Conservation (phyloP, 1,139 yeast species). For the Saccharomyces hybrid region DNA sequence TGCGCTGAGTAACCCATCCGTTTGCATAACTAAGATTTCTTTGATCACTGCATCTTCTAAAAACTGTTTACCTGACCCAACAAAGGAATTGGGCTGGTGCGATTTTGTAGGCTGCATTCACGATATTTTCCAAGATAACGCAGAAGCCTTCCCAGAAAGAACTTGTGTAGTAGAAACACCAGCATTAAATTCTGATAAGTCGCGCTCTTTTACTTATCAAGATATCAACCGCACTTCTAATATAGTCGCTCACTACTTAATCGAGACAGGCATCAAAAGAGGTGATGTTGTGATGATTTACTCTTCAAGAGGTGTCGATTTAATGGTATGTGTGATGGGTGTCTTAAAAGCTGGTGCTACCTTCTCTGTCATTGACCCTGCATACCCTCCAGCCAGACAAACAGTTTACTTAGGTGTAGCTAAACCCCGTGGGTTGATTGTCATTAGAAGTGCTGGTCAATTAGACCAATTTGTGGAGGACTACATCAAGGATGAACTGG, state of each 20-base stretch:
- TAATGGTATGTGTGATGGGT: slow-evolving; percentile 96
- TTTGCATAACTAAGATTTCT: slow-evolving; percentile 51
- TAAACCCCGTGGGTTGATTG: slow-evolving; percentile 82
- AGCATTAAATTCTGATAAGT: slow-evolving; percentile 44
- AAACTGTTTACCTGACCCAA: slow-evolving; percentile 75
- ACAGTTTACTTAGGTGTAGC: slow-evolving; percentile 89
- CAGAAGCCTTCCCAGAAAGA: slow-evolving; percentile 73
- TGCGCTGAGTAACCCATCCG: slow-evolving; percentile 34
- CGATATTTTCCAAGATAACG: slow-evolving; percentile 84
- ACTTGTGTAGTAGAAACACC: slow-evolving; percentile 90
- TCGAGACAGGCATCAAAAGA: slow-evolving; percentile 68
- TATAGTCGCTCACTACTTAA: slow-evolving; percentile 81
- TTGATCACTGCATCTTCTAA: slow-evolving; percentile 60
- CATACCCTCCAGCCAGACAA: slow-evolving; percentile 97
- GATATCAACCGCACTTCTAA: slow-evolving; percentile 94
- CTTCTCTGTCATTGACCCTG: slow-evolving; percentile 96
- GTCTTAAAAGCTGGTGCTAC: slow-evolving; percentile 97
- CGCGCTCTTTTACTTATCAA: slow-evolving; percentile 69
- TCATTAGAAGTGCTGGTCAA: slow-evolving; percentile 81
- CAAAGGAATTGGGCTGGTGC: slow-evolving; percentile 78
- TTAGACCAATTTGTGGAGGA: slow-evolving; percentile 70
- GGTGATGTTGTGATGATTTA: slow-evolving; percentile 98
- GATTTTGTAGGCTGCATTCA: slow-evolving; percentile 93
- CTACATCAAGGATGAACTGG: slow-evolving; percentile 63
- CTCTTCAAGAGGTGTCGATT: slow-evolving; percentile 94